Evolutionary conservation across 1,284 basidiomycete species (phyloP).

Genomic region (Termitomyces sp.): DNA sequence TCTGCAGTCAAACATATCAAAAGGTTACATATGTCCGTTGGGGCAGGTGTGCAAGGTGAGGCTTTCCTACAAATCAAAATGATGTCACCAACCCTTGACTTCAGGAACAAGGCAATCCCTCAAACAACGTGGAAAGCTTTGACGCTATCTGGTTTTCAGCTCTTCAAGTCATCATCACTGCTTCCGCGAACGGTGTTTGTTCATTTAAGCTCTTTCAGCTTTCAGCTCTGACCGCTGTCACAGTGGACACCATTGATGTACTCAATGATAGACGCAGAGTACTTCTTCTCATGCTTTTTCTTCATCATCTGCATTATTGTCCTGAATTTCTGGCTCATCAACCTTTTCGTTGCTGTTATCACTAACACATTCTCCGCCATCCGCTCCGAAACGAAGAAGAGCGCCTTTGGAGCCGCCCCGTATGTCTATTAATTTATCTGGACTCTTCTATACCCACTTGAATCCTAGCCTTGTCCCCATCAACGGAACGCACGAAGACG

Average conservation of each 20-base stretch:
- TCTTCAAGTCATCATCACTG: slow-evolving; percentile 84
- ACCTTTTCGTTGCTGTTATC: slow-evolving; percentile 94
- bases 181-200: slow-evolving; percentile 72
- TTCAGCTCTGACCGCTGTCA: slow-evolving; percentile 3
- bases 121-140: slow-evolving; percentile 72
- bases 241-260: slow-evolving; percentile 88
- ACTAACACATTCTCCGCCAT: slow-evolving; percentile 94
- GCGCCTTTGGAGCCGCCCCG: slow-evolving; percentile 82
- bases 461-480: slow-evolving; percentile 38
- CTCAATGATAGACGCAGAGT: slow-evolving; percentile 87
- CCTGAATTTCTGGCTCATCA: slow-evolving; percentile 93
- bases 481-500: slow-evolving; percentile 54
- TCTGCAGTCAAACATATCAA: slow-evolving; percentile 26
- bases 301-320: slow-evolving; percentile 84
- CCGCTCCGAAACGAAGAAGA: slow-evolving; percentile 82
- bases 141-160: slow-evolving; percentile 85
- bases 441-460: slow-evolving; percentile 7
- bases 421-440: slow-evolving; percentile 33
- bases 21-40: slow-evolving; percentile 83
- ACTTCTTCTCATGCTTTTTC: slow-evolving; percentile 82
- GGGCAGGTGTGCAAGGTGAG: slow-evolving; percentile 73
- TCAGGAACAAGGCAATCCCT: slow-evolving; percentile 68
- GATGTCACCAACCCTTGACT: slow-evolving; percentile 4
- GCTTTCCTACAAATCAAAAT: slow-evolving; percentile 6
- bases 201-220: background rate